Evolutionary conservation across 371 early-diverging fungal species (phyloP), one percentile per base, ranked within the genome.

Genomic region (Entomophthora muscae): DNA sequence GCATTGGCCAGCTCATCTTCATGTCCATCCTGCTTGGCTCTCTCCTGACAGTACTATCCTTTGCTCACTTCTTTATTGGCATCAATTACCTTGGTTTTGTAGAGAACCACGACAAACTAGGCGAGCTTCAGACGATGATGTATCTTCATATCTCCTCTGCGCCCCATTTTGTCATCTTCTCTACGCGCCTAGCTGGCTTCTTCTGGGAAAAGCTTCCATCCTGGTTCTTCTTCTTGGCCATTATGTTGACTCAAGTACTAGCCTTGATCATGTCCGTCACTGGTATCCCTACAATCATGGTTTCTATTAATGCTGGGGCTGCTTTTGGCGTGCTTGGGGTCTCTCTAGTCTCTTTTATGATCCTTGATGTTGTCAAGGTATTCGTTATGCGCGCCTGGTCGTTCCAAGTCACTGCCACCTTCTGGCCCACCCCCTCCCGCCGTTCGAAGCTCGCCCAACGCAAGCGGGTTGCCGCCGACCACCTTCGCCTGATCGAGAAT

Each of bases 121-220:
- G n/a, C n/a, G n/a, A n/a, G 62, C 71, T 85, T 65, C 72, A 85
- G 67, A 77, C 86, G 57, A 79, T 90, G 74, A 88, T 90, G 79
- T 90, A 90, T 75, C 78, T 90, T 54, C 84, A 90, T 69, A 83
- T 90, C 65, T 88, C 89, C 7, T 88, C 84, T 10, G 85, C 86
- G 62, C 95, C 95, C 55, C 93, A 95, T 75, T 95, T 95, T 77
- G 89, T 91, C 29, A 95, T 95, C 71, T 95, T 95, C 72, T 90
- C 92, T n/a, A 95, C 95, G 7, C 84, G 95, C 66, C 72, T 93
- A 21, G 77, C 85, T n/a, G 82, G 84, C n/a, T 87, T 83, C 73
- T 91, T 90, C 78, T 94, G 88, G 85, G 83, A 81, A 65, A 86
- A 82, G 65, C 71, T 84, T 63, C 95, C 95, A 17, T 85, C 86